Evolutionary conservation across 768 basidiomycete species (phyloP), one percentile per base, ranked within the genome.

Genomic region (Pleurotus platypus): DNA sequence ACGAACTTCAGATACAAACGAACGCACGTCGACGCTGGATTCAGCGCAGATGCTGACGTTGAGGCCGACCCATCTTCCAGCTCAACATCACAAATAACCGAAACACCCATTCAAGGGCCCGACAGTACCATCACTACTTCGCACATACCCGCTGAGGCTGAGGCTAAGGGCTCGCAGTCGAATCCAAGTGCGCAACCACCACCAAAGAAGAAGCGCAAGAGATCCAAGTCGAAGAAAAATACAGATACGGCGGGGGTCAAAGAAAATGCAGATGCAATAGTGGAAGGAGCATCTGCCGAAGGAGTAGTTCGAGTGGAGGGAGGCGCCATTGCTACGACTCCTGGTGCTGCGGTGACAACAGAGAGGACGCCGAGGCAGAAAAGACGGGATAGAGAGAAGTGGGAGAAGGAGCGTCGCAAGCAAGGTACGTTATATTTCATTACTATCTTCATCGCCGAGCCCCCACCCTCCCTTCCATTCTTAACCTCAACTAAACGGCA

Each of bases 1-100:
- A 90, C 90, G 7, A 85, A 83, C 62, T 78, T 91, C 67, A 86
- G 85, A n/a, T 78, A 80, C 54, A 92, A 92, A 67, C 74, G 90
- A 49, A 86, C 83, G 4, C 83, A 89, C 64, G 60, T 90, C 12
- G 76, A 91, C 59, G 86, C 89, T 12, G 84, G 81, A 0, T 82
- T 87, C 61, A 63, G 67, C 18, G 58, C 62, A 7, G 62, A 64
- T 35, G 26, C 53, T 7, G 55, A 56, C 18, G 58, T 60, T 49
- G 61, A 57, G 48, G 42, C 16, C 39, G 43, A 46, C 47, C 37
- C 45, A 46, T 38, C 15, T 51, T 49, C 42, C 49, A 22, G 18
- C 30, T 22, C 46, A n/a, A 43, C 58, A 22, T 49, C 45, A 48
- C 37, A 57, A n/a, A 46, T 54, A 39, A 5, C 39, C 18, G 58